Evolutionary conservation across 2,329 filamentous ascomycete species (phyloP).

Genomic region (Ophiocordyceps camponoti-floridani): DNA sequence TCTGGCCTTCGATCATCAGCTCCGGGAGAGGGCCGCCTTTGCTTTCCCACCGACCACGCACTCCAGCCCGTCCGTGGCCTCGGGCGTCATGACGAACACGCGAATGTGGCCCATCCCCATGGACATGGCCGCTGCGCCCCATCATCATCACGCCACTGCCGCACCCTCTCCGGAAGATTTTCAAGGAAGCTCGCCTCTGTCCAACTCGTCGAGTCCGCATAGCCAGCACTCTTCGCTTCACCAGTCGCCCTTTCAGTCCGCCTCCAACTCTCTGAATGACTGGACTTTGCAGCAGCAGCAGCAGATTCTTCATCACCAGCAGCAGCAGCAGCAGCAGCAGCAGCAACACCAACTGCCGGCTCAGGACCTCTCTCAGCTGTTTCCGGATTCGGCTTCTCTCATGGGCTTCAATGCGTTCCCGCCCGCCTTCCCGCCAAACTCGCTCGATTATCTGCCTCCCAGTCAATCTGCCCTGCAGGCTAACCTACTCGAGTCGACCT

Average conservation of each 20-base stretch:
- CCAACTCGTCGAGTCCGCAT: constrained; percentile 31
- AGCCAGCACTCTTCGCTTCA: constrained; percentile 31
- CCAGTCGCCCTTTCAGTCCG: constrained; percentile 34
- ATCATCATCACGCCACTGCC: constrained; percentile 23
- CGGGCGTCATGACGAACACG: constrained; percentile 17
- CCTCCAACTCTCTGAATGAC: constrained; percentile 36
- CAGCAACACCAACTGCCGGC: constrained; percentile 15
- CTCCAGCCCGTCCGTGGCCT: constrained; percentile 14
- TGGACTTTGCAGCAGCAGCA: constrained; percentile 38
- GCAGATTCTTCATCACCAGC: constrained; percentile 23
- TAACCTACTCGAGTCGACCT: constrained; percentile 45
- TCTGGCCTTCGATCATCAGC: constrained; percentile 39
- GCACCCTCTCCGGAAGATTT: constrained; percentile 32
- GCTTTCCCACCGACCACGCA: constrained; percentile 9
- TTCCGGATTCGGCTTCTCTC: constrained; percentile 38
- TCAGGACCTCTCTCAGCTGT: constrained; percentile 31
- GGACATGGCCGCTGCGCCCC: constrained; percentile 27
- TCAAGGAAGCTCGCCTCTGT: constrained; percentile 29
- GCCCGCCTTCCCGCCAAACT: constrained; percentile 31
- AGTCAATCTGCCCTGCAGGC: constrained; percentile 47
- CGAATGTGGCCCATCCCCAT: constrained; percentile 32
- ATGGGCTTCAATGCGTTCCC: constrained; percentile 36
- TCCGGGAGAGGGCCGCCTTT: constrained; percentile 33
- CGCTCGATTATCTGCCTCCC: constrained; percentile 42
- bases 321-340: constrained; percentile 10